Base-by-base conservation (phyloP, 1,284 basidiomycete species). In the Leccinum pachyderme region DNA sequence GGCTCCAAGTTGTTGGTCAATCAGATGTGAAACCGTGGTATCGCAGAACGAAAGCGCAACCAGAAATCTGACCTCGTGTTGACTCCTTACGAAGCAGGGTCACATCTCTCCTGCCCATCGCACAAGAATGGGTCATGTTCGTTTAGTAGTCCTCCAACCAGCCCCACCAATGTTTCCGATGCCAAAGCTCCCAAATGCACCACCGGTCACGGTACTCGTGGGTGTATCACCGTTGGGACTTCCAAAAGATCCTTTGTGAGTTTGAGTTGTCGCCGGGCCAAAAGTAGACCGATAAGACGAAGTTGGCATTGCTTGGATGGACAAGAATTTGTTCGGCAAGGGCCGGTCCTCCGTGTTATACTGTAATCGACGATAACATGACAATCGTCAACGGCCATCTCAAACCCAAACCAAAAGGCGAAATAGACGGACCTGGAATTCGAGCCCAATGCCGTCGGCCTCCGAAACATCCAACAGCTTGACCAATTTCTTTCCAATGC, bases 261-360 rank as follows among this genome's bases (percentile, higher is more conserved):
- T 15, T 35, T 72, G 65, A 52, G 15, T 55, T 15, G 54, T 55
- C 29, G 65, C 57, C n/a, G 63, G 5, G 22, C 74, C 72, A 73
- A 90, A 89, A 11, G 81, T 79, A 0, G 84, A 73, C 45, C 87
- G 79, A 73, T 81, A 89, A 0, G 82, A 81, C 2, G 86, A 81
- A 28, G 75, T 67, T 1, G 88, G 86, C 53, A 86, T 73, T 4
- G 87, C 73, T 62, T 87, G 84, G 57, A 91, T 90, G n/a, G 85
- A 80, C 32, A 92, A 73, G 74, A 90, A 92, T 66, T 89, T 91
- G 73, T 89, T 88, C 1, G 83, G 82, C 2, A 81, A 79, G 0
- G 89, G 89, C 27, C 87, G 80, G 61, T 91, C 89, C 56, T 91
- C 90, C 28, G 86, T 89, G 67, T 92, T 91, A 63, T 84, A 91